Base-by-base conservation (phyloP, 495 filamentous ascomycete genomes). In the Penicillium salamii region DNA sequence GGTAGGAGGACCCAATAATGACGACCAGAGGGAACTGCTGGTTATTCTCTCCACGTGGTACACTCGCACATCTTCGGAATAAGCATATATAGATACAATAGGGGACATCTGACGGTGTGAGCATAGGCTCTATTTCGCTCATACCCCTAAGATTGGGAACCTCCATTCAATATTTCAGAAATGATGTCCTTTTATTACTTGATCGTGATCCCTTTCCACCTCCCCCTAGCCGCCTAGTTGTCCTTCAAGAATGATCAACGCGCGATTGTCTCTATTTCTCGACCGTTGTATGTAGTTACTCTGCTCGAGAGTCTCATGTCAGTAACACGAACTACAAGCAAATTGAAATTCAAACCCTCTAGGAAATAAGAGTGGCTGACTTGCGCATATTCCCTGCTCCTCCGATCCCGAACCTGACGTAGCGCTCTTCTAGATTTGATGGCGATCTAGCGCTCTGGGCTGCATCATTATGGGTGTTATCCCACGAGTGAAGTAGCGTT, bases 311-410 rank as follows among this genome's bases (percentile, higher is more conserved):
- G 13, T 21, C 9, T 15, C 20, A 44, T 42, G 50, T 57, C 32
- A 53, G 51, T 32, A 29, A 12, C 13, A 15, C 2, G 2, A 0
- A 13, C 13, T 5, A 19, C 3, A 5, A 12, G 3, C 3, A 21
- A 6, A 39, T 2, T 23, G 7, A 2, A 44, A 12, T 5, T 21
- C 9, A 2, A 5, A 33, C 5, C 24, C 4, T 7, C 7, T 38
- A 42, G 36, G 31, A 37, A 48, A 52, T 29, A 54, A 38, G 32
- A 61, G 45, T 49, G n/a, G n/a, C 46, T 18, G 18, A 61, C 65
- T 63, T 71, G 66, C 66, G 63, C 32, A 60, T 61, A 50, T 74
- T 74, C 12, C 69, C 71, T 32, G 59, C 65, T 19, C 71, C 71
- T 0, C 71, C 71, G 38, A 72, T 71, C 0, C 71, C 71, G 53